Base-by-base conservation (phyloP, 257 asterid species). In the Asclepias syriaca region DNA sequence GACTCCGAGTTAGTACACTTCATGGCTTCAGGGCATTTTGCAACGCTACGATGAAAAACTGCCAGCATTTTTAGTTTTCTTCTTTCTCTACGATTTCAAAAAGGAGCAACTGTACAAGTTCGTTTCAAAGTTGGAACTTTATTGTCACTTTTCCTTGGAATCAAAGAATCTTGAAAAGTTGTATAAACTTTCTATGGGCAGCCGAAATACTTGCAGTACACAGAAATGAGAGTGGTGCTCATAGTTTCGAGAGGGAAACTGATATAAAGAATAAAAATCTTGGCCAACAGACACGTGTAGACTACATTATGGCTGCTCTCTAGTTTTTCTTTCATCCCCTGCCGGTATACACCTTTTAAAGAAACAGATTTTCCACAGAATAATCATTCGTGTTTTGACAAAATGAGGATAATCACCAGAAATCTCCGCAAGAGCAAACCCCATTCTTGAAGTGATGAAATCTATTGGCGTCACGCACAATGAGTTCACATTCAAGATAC, bases 361-460 rank as follows among this genome's bases (percentile, higher is more conserved):
- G 46, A 40, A 40, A 40, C 9, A 6, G 10, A 40, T 8, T 34
- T 34, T 34, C 39, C 39, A 34, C 39, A 34, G 39, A 34, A 34
- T 3, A 39, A 15, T 34, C 8, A 24, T 22, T 65, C 63, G 43
- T 58, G 32, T 59, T 19, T 19, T 9, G 24, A 16, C 49, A 22
- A 40, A 29, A 57, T 40, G 59, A 22, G 8, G 19, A 45, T 14
- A 55, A 69, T 82, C 79, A 93, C 98, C 98, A 93, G 81, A 89
- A 85, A 86, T 89, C 96, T 64, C 88, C 87, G 76, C 97, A 90
- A 1, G 98, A 93, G 80, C 97, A 93, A 60, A 77, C 75, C n/a
- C 96, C 98, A 74, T 83, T 79, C 81, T 73, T 82, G 75, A 93
- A 93, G 70, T 80, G 93, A 77, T 93, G 96, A 82, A 88, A 90